Percentiles rank a stretch among this genome's conserved stretches.
Conservation (phyloP, 495 filamentous ascomycete species). For the Podospora pseudopauciseta region DNA sequence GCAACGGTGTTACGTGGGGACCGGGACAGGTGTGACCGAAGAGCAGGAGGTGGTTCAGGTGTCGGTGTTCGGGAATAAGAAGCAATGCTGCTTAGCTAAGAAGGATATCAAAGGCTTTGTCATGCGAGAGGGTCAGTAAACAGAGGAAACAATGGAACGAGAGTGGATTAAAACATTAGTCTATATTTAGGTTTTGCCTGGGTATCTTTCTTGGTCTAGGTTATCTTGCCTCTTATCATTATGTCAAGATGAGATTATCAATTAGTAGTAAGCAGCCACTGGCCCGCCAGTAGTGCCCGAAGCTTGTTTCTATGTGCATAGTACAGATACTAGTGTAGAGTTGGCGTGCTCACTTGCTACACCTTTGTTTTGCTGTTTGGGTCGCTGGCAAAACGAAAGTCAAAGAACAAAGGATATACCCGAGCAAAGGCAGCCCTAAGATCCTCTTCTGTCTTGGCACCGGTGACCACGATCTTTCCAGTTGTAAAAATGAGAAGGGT, state of each 20-base stretch:
- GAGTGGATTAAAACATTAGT: not conserved
- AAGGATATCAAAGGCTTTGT: not conserved
- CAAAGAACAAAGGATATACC: constrained; percentile 84
- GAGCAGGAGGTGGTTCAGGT: not conserved
- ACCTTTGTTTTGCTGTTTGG: not conserved
- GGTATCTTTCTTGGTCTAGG: not conserved
- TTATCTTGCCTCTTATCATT: not conserved
- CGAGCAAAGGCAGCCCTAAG: constrained; percentile 89
- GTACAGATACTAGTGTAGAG: not conserved
- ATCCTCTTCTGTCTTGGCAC: constrained; percentile 88
- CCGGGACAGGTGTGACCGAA: not conserved
- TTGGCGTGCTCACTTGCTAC: not conserved
- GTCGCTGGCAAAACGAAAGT: constrained; percentile 1
- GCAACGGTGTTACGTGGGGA: not conserved
- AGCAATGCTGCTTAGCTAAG: not conserved
- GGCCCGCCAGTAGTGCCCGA: not conserved
- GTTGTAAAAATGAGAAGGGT: constrained; percentile 21
- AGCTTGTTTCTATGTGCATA: not conserved
- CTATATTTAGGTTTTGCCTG: not conserved
- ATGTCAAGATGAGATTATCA: not conserved
- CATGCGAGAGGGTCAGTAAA: not conserved
- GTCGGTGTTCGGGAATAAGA: not conserved
- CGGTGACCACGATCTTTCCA: constrained; percentile 96
- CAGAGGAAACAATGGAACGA: not conserved
- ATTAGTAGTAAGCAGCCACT: not conserved